Conservation (phyloP, 2,329 filamentous ascomycete genomes). For the Alternaria viburni region DNA sequence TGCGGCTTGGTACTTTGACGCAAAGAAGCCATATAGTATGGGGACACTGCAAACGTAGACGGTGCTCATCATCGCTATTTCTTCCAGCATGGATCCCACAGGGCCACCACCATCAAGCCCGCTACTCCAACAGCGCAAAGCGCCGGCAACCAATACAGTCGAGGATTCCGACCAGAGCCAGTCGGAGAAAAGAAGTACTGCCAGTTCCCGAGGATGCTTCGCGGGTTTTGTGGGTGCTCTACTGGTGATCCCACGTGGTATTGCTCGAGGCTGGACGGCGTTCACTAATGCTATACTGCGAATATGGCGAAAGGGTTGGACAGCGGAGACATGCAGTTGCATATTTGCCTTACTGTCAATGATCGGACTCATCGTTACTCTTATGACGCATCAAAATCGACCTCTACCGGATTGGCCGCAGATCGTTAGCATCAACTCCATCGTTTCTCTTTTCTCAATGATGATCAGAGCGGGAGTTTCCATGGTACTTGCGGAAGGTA, state of each 20-base stretch:
- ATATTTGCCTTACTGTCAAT: constrained; percentile 9
- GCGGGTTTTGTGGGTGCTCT: neutral
- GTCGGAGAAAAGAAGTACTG: neutral
- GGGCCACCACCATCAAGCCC: neutral
- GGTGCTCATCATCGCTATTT: neutral
- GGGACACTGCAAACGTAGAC: neutral
- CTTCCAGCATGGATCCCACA: neutral
- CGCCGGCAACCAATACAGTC: neutral
- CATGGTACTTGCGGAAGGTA: constrained; percentile 17
- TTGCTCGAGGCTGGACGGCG: neutral
- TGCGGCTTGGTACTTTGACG: neutral
- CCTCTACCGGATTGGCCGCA: constrained; percentile 17
- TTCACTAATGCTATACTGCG: neutral
- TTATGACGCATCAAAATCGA: constrained; percentile 5
- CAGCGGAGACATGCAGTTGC: constrained; percentile 8
- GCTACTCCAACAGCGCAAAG: neutral
- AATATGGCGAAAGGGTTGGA: constrained; percentile 9
- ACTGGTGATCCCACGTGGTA: neutral
- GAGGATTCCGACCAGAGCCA: neutral
- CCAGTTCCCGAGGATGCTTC: neutral
- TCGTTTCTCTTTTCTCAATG: constrained; percentile 14
- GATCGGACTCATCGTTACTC: constrained; percentile 6
- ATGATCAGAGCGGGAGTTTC: constrained; percentile 11
- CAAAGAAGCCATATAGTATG: neutral
- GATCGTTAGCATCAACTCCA: constrained; percentile 14